phyloP scores from a whole-genome alignment of 805 yeast genomes.

The Lachancea meyersii region DNA sequence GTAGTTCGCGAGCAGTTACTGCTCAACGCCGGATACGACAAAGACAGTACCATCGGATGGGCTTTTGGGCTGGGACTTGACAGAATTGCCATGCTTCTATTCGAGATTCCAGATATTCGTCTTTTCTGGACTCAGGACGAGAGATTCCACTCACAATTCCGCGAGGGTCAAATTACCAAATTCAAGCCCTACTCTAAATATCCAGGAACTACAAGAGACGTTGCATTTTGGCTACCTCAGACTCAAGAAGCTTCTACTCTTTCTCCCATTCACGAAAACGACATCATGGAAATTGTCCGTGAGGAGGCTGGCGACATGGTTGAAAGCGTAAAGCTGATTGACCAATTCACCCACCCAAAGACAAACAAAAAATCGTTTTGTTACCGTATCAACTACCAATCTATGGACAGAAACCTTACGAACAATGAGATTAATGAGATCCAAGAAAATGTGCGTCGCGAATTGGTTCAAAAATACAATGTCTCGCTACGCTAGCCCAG shows the following conservation, averaged over 20 bases:
- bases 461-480: constrained; percentile 45
- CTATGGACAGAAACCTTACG: constrained; percentile 89
- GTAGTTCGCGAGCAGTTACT: constrained; percentile 75
- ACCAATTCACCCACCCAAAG: constrained; percentile 81
- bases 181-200: constrained; percentile 87
- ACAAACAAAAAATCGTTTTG: constrained; percentile 72
- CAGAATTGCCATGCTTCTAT: constrained; percentile 89
- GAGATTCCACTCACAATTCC: constrained; percentile 70
- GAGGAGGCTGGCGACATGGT: constrained; percentile 79
- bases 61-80: constrained; percentile 97
- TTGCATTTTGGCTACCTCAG: constrained; percentile 82
- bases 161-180: constrained; percentile 53
- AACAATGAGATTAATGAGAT: constrained; percentile 74
- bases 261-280: constrained; percentile 72
- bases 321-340: constrained; percentile 75
- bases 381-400: constrained; percentile 86
- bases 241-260: constrained; percentile 33
- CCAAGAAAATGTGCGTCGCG: constrained; percentile 58
- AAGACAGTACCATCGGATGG: constrained; percentile 72
- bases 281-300: constrained; percentile 89
- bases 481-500: constrained; percentile 47
- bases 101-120: constrained; percentile 93
- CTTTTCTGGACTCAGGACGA: constrained; percentile 85
- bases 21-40: constrained; percentile 58
- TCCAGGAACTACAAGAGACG: constrained; percentile 81